These are phyloP conservation scores for Cicer chorassanicum DNA, from an alignment of 306 rosid genomes.

Conservation along the genomic window DNA sequence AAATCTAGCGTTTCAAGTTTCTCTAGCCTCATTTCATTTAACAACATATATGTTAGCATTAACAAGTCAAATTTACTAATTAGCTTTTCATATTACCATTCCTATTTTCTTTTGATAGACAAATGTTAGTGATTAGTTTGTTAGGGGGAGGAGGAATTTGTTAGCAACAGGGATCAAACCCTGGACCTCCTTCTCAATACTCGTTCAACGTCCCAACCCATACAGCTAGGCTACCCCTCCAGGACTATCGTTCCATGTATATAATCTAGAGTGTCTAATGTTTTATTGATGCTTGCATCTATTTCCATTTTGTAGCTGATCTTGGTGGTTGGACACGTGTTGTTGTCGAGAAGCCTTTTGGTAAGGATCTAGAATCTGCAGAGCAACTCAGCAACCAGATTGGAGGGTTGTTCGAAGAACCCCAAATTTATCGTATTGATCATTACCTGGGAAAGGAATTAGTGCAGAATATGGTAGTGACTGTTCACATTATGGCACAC, in stretches of 20 bases:
- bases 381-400: constrained; percentile 86
- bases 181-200: too few relatives aligned
- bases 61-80: constrained; percentile 16
- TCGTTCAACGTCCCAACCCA: too few relatives aligned
- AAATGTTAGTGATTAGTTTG: too few relatives aligned
- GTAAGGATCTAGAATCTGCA: constrained; percentile 88
- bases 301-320: constrained; percentile 65
- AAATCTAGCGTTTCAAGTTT: constrained; percentile 3
- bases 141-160: too few relatives aligned
- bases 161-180: too few relatives aligned
- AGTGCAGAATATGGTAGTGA: constrained; percentile 92
- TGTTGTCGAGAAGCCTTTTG: constrained; percentile 99
- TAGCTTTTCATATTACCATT: constrained; percentile 15
- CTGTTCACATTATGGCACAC: constrained; percentile 31
- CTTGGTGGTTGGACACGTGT: constrained; percentile 98
- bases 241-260: neutral
- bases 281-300: constrained; percentile 45
- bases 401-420: constrained; percentile 84
- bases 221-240: too few relatives aligned
- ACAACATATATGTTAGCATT: constrained; percentile 5
- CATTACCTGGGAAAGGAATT: constrained; percentile 97
- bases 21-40: constrained; percentile 28
- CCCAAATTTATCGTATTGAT: constrained; percentile 94
- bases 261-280: constrained; percentile 9
- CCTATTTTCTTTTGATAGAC: neutral